phyloP scores from a whole-genome alignment of 805 yeast genomes.

The Priceomyces medius region DNA sequence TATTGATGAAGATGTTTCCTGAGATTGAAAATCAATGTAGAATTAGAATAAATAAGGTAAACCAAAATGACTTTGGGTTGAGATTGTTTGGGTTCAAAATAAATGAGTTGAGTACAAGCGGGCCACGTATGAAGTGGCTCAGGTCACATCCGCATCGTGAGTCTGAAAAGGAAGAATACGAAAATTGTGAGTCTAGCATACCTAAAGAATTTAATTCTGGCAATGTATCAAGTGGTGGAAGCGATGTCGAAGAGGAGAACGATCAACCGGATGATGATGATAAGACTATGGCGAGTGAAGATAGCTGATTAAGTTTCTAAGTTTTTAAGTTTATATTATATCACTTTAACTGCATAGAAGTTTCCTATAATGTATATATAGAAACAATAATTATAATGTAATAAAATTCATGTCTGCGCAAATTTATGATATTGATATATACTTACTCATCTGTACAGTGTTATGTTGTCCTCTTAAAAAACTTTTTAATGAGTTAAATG shows the following conservation, averaged over 20 bases:
- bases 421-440: too few species aligned
- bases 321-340: background rate
- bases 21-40: conserved; percentile 79
- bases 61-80: conserved; percentile 61
- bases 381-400: background rate
- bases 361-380: background rate
- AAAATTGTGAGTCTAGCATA: conserved; percentile 60
- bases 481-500: conserved; percentile 54
- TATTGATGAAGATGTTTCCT: conserved; percentile 87
- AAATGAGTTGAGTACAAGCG: conserved; percentile 69
- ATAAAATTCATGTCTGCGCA: background rate
- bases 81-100: conserved; percentile 86
- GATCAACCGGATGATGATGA: conserved; percentile 35
- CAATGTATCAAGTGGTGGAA: conserved; percentile 19
- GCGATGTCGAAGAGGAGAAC: conserved; percentile 23
- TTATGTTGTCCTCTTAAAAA: background rate
- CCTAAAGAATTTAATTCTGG: conserved; percentile 31
- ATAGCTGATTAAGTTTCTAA: conserved; percentile 5
- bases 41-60: conserved; percentile 46
- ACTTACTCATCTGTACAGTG: background rate
- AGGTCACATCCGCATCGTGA: conserved; percentile 69
- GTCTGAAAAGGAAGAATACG: conserved; percentile 61
- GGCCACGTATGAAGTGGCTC: conserved; percentile 96
- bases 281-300: conserved; percentile 46
- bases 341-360: conserved; percentile 1